Base-by-base conservation (phyloP, 2,329 filamentous ascomycete species). In the Fonsecaea nubica region DNA sequence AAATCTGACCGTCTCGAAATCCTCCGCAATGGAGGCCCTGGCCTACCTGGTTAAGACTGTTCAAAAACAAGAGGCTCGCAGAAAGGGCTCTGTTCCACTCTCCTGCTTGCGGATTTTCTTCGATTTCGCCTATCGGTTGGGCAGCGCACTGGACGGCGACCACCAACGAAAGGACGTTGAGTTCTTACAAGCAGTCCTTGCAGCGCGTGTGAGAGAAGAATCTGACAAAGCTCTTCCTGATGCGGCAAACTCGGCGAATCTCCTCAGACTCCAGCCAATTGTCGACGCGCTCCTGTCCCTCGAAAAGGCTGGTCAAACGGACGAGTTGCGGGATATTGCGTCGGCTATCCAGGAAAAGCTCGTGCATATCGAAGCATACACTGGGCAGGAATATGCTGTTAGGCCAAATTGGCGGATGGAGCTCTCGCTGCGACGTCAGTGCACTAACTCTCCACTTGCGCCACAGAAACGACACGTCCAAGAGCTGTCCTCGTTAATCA, bases 41-140 rank as follows among this genome's bases (percentile, higher is more conserved):
- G 33, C 55, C 15, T 38, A 42, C 21, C 30, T 42, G 55, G 21
- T 42, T 2, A 18, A 8, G 42, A 58, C 55, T 21, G 38, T 42
- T 25, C 55, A 30, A 21, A 32, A 38, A 33, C 60, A 30, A 32
- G 55, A 12, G 15, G 38, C 36, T 18, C 32, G 25, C 10, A 21
- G 30, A 15, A 42, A 32, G 3, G n/a, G 18, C 25, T 45, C 10
- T 33, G 21, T 13, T 18, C 40, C 13, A 33, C 15, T 58, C 18
- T 63, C 18, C 35, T 68, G 48, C 13, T 48, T 66, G 15, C 35
- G 53, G 18, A 42, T 62, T 35, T 57, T 64, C 38, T 32, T 64
- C 18, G 48, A 42, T 13, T 50, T 30, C 9, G 18, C 52, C 9
- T 58, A 38, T 30, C 32, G 33, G 32, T 57, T 53, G 13, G 42